Evolutionary conservation across 2,329 filamentous ascomycete genomes (phyloP).

Genomic region (Cucurbitaria berberidis): DNA sequence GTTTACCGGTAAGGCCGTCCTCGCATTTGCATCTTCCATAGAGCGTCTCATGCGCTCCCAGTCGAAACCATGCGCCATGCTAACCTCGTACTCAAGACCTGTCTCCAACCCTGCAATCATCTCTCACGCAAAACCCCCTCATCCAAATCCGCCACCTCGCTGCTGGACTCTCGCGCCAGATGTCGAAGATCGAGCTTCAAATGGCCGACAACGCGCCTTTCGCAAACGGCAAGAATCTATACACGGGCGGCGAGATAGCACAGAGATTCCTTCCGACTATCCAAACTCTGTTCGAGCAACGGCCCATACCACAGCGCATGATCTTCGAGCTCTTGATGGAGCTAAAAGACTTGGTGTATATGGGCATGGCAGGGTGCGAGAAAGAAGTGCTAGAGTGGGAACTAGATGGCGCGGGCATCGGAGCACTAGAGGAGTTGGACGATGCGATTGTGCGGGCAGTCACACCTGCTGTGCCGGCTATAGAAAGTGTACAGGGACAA

Average conservation of each 20-base stretch:
- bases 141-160: conserved; percentile 45
- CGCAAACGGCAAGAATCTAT: conserved; percentile 40
- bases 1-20: conserved; percentile 33
- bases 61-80: neutral
- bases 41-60: neutral
- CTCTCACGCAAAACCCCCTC: conserved; percentile 40
- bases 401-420: conserved; percentile 26
- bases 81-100: conserved; percentile 30
- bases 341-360: conserved; percentile 39
- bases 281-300: conserved; percentile 39
- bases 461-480: conserved; percentile 14
- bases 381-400: conserved; percentile 41
- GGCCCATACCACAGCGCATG: conserved; percentile 41
- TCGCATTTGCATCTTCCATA: neutral
- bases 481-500: neutral
- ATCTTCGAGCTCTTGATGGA: conserved; percentile 46
- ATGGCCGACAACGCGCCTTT: conserved; percentile 46
- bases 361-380: conserved; percentile 34
- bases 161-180: conserved; percentile 43
- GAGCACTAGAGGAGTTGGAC: conserved; percentile 40
- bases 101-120: conserved; percentile 36
- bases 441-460: conserved; percentile 32
- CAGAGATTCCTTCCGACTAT: conserved; percentile 42
- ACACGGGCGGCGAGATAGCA: conserved; percentile 42
- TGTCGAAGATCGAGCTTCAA: conserved; percentile 43